A percentile compares a stretch with the other conserved stretches of the same genome.
Conservation (phyloP, 2,329 filamentous ascomycete species). For the Blumeriella jaapii region DNA sequence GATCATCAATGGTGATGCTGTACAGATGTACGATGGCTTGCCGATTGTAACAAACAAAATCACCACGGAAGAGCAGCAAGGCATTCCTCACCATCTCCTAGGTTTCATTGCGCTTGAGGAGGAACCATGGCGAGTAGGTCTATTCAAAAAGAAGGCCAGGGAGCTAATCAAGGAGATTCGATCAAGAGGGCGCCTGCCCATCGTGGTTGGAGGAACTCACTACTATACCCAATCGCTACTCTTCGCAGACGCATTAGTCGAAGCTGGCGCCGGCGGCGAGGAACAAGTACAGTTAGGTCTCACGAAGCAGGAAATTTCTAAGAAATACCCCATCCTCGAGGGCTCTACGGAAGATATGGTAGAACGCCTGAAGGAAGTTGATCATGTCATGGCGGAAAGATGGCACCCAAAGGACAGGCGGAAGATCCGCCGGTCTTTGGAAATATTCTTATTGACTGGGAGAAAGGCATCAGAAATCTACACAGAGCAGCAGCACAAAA, state of each 20-base stretch:
- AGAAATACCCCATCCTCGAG: constrained; percentile 58
- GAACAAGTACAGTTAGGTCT: constrained; percentile 21
- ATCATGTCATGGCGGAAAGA: constrained; percentile 76
- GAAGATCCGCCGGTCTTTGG: constrained; percentile 80
- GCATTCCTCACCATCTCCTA: constrained; percentile 79
- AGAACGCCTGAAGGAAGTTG: constrained; percentile 62
- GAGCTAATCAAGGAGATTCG: constrained; percentile 67
- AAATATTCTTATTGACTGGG: constrained; percentile 80
- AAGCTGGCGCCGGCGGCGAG: constrained; percentile 22
- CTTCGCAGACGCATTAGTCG: constrained; percentile 61
- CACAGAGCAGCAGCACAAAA: constrained; percentile 52
- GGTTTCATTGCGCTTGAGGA: constrained; percentile 65
- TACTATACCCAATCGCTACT: constrained; percentile 89
- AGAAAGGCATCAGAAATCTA: constrained; percentile 78
- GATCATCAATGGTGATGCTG: constrained; percentile 92
- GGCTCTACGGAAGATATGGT: constrained; percentile 61
- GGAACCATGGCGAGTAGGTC: constrained; percentile 71
- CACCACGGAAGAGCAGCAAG: constrained; percentile 58
- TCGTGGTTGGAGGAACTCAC: constrained; percentile 87
- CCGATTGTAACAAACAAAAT: constrained; percentile 97
- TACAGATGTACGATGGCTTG: constrained; percentile 90
- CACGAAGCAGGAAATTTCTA: constrained; percentile 28
- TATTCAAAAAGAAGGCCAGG: constrained; percentile 61
- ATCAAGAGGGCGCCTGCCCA: constrained; percentile 66
- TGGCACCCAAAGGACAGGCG: constrained; percentile 93